These are phyloP conservation scores for Fimicolochytrium jonesii DNA, from an alignment of 192 early-diverging fungal species.

Conservation along the genomic window DNA sequence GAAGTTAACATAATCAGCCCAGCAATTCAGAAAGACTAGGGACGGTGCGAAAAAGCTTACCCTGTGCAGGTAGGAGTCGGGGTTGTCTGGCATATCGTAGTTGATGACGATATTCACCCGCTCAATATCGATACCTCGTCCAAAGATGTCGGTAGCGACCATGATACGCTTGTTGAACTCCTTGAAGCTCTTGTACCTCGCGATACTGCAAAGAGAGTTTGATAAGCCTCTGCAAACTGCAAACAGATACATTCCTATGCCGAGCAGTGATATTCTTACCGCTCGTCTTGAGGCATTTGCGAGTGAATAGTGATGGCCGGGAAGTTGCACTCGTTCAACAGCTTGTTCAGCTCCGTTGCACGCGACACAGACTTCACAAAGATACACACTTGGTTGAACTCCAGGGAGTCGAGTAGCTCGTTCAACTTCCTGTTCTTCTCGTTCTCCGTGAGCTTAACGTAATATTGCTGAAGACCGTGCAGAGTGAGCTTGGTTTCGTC, in stretches of 20 bases:
- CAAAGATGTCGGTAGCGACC: constrained; percentile 97
- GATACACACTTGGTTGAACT: constrained; percentile 98
- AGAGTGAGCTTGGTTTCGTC: constrained; percentile 97
- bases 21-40: not conserved
- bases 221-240: not conserved
- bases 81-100: constrained; percentile 91
- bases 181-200: constrained; percentile 92
- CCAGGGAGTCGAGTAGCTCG: constrained; percentile 86
- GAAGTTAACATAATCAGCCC: not conserved
- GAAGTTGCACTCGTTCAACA: constrained; percentile 87
- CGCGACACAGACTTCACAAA: constrained; percentile 90
- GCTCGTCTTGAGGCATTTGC: constrained; percentile 84
- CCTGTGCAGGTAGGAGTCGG: constrained; percentile 91
- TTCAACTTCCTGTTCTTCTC: constrained; percentile 93
- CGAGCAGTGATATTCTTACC: constrained; percentile 46
- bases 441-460: constrained; percentile 74
- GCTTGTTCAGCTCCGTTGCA: constrained; percentile 81
- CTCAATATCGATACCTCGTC: constrained; percentile 97
- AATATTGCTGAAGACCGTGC: constrained; percentile 96
- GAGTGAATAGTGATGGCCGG: constrained; percentile 92
- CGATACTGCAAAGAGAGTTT: constrained; percentile 54
- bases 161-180: constrained; percentile 90
- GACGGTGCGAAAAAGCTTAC: constrained; percentile 33
- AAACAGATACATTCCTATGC: not conserved
- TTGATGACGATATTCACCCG: constrained; percentile 99